Conservation (phyloP, 148 eudicot genomes). For the Amaranthus hypochondriacus region DNA sequence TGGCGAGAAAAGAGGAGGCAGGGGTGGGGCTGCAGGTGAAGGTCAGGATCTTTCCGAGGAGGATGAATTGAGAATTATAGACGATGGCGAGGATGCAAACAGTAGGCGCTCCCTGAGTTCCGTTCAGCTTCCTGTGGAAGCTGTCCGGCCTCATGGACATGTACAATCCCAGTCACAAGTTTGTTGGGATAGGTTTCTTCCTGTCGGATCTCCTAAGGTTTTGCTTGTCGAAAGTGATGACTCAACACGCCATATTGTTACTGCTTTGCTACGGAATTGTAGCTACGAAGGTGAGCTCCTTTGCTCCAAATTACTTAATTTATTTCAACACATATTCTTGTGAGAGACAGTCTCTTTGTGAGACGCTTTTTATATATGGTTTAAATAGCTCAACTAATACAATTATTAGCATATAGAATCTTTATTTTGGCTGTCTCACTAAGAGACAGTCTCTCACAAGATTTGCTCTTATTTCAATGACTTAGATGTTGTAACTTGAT, state of each 20-base stretch:
- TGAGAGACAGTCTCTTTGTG: too few relatives aligned
- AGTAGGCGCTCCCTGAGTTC: slow-evolving; percentile 16
- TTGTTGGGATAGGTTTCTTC: slow-evolving; percentile 75
- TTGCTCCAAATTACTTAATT: neutral
- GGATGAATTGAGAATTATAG: slow-evolving; percentile 35
- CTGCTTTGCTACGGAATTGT: slow-evolving; percentile 75
- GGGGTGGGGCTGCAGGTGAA: slow-evolving; percentile 33
- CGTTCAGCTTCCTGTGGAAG: slow-evolving; percentile 24
- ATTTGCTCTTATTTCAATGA: neutral
- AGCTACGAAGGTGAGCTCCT: slow-evolving; percentile 67
- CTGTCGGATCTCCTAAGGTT: slow-evolving; percentile 57
- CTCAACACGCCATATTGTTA: slow-evolving; percentile 75
- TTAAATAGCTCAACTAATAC: too few relatives aligned
- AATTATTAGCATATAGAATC: too few relatives aligned
- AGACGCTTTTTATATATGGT: too few relatives aligned
- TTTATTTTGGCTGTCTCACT: too few relatives aligned
- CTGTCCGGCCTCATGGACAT: slow-evolving; percentile 31
- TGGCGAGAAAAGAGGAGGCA: slow-evolving; percentile 38
- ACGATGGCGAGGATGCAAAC: slow-evolving; percentile 21
- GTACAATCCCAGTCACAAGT: slow-evolving; percentile 36
- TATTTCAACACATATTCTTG: too few relatives aligned
- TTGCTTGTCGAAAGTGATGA: slow-evolving; percentile 75
- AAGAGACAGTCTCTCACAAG: too few relatives aligned
- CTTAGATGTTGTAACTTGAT: neutral
- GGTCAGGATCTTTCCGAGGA: slow-evolving; percentile 44